Conservation (phyloP, 768 basidiomycete species). For the Calocybe cyanea region DNA sequence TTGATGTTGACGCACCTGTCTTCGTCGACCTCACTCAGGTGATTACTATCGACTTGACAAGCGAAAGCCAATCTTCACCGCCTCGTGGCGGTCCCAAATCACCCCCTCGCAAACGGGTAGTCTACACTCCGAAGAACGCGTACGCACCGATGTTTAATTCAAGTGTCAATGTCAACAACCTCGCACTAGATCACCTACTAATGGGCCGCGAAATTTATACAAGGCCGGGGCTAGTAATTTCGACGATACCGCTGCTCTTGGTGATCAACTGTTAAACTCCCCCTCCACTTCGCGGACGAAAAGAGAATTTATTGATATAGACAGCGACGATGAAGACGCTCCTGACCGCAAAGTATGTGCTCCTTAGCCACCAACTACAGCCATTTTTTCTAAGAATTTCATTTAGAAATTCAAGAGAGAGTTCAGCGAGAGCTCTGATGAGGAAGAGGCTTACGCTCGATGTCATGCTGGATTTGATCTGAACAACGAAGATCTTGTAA, state of each 20-base stretch:
- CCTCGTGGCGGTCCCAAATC: not conserved
- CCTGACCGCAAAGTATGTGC: slow-evolving; percentile 11
- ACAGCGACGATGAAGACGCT: slow-evolving; percentile 16
- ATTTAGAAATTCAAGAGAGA: slow-evolving; percentile 6
- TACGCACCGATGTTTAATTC: too few relatives aligned
- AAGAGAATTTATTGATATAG: slow-evolving; percentile 7
- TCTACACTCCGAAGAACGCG: not conserved
- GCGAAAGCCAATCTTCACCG: not conserved
- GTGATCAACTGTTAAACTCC: not conserved
- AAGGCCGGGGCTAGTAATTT: too few relatives aligned
- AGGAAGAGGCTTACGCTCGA: slow-evolving; percentile 11
- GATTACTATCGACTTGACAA: slow-evolving; percentile 8
- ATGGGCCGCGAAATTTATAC: too few relatives aligned
- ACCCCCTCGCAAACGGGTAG: not conserved
- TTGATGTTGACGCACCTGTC: slow-evolving; percentile 9
- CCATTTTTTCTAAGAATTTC: too few relatives aligned
- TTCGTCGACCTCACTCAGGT: slow-evolving; percentile 4
- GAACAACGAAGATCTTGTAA: slow-evolving; percentile 20
- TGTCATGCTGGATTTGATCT: slow-evolving; percentile 22
- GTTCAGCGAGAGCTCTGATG: slow-evolving; percentile 9
- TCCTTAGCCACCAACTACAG: not conserved
- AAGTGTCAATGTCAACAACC: too few relatives aligned
- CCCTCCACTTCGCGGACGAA: not conserved
- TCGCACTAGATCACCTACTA: too few relatives aligned
- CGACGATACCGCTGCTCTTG: not conserved